These are phyloP conservation scores for Musa balbisiana DNA, from an alignment of 202 grass and related monocot genomes.

Conservation along the genomic window DNA sequence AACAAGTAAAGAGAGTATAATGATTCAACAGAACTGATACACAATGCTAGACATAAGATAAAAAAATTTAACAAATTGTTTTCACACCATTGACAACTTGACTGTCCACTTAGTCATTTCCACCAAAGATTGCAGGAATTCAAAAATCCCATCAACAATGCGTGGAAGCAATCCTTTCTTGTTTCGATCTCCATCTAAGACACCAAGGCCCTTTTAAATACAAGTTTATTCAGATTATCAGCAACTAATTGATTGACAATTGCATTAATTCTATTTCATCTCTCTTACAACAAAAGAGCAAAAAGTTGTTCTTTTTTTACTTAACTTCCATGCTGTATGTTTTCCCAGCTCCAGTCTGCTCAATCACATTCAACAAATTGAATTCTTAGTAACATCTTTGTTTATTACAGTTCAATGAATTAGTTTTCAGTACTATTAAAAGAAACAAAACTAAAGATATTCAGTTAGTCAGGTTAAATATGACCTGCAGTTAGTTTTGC, in stretches of 20 bases:
- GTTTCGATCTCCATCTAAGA: slow-evolving; percentile 63
- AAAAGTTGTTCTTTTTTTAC: background rate
- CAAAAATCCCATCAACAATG: slow-evolving; percentile 64
- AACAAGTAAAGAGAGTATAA: slow-evolving; percentile 4
- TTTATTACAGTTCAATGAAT: slow-evolving; percentile 6
- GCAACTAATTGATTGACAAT: background rate
- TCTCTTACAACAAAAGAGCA: background rate
- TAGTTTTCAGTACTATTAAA: background rate
- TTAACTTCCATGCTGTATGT: slow-evolving; percentile 89
- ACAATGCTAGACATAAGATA: background rate
- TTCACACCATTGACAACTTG: slow-evolving; percentile 69
- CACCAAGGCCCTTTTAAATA: slow-evolving; percentile 56
- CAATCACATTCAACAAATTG: slow-evolving; percentile 13
- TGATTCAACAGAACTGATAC: slow-evolving; percentile 22
- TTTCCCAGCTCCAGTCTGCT: slow-evolving; percentile 79
- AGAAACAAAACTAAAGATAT: background rate
- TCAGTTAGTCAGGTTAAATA: background rate
- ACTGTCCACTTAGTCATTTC: slow-evolving; percentile 40
- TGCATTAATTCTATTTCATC: background rate
- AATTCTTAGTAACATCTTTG: slow-evolving; percentile 26
- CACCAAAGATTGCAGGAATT: slow-evolving; percentile 38
- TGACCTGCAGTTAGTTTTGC: background rate
- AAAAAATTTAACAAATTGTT: background rate
- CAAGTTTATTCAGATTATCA: background rate
- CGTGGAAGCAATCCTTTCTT: slow-evolving; percentile 56